Evolutionary conservation across 2,329 filamentous ascomycete genomes (phyloP), one percentile per base, ranked within the genome.

Genomic region (Botrytis fragariae): DNA sequence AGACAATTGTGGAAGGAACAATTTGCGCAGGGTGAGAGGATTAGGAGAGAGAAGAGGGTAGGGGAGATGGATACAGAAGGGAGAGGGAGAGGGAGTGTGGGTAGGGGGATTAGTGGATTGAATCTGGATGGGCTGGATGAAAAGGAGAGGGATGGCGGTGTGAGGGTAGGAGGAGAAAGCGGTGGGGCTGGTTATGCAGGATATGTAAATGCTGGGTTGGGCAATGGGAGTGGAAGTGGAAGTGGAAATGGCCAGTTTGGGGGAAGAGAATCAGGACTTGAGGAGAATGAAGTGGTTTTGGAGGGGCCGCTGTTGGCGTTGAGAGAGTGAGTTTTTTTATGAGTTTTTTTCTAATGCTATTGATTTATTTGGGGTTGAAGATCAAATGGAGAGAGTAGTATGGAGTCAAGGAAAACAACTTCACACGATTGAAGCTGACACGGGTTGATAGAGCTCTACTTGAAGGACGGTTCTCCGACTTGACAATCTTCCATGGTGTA

Each of bases 391-490:
- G 9, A 35, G 48, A 25, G 22, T 7, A 9, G 10, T 6, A 16
- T 2, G 9, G 35, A 12, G 18, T 29, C 9, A 22, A 22, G 8
- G 10, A 18, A 54, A 42, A 4, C 4, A 20, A 9, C 6, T 25
- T 32, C 4, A 20, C 45, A 0, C 3, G n/a, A 61, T 22, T 68
- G 29, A 72, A 39, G 37, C 39, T 72, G 25, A 72, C 14, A 32
- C 29, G 10, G 4, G 22, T 16, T 12, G 22, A 35, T 45, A 79
- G 77, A 22, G 76, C 76, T 39, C 74, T 79, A 18, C 29, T 74
- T 39, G 69, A 75, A 10, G 78, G 78, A 39, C 74, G 76, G 54
- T 79, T 76, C 64, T 79, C 77, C 10, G 78, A 79, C 57, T 44
- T 79, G 35, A 77, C 65, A 0, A 73, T 79, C 29, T 65, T 73